Evolutionary conservation across 331 rosid genomes (phyloP), one percentile per base, ranked within the genome.

Genomic region (Malus hybrid): DNA sequence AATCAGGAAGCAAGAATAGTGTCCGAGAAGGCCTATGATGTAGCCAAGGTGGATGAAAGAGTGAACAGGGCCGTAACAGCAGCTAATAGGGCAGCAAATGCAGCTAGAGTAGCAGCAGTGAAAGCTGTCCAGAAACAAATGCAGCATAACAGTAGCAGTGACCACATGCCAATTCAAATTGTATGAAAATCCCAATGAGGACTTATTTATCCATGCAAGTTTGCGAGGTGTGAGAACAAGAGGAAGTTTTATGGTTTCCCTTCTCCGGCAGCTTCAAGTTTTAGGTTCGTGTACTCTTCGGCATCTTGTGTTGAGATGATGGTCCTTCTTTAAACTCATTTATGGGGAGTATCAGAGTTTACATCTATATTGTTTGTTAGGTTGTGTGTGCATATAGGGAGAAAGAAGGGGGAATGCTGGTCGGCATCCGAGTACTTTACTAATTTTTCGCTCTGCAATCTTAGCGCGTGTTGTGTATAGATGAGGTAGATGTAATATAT

Each of bases 21-120:
- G 3, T 96, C 96, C 3, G 93, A 89, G 83, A 95, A 83, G 75
- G 96, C 99, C 34, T 89, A 92, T 60, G 90, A 90, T 53, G 91
- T 92, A 63, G 85, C 88, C 8, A 95, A 92, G 87, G 97, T 92
- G 72, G 99, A 95, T 30, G 99, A 95, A 78, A 87, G 99, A 83
- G 99, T 92, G 71, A 92, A 88, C 80, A 86, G 92, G 84, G 92
- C 97, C 42, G 96, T 92, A 55, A 82, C 90, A 7, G 96, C 97
- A 7, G 97, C 99, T 7, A 95, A 95, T 78, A 89, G 92, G 82
- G 92, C 97, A 18, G 99, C 97, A 63, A 95, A 90, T 80, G 99
- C 99, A 67, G 99, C 97, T 72, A 90, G 99, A 88, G 97, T 95
- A 68, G 96, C 96, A 30, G 96, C 97, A 1, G 92, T 92, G 72